Percentiles rank a stretch among this genome's conserved stretches.
Evolutionary conservation across 164 flowering plant genomes (phyloP).

Genomic region (Kingdonia uniflora): DNA sequence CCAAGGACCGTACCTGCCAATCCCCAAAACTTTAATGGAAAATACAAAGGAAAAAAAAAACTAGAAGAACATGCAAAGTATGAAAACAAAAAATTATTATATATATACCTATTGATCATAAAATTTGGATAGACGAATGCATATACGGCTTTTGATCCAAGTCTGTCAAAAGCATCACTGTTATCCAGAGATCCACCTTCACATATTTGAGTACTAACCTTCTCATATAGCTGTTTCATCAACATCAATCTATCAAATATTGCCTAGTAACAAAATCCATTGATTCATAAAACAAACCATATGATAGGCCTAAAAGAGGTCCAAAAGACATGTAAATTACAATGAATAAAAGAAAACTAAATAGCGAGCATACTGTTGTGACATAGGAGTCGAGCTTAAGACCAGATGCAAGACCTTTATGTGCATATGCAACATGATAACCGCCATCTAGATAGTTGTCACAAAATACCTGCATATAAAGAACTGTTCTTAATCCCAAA

Average conservation of each 20-base stretch:
- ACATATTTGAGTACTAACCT: conserved; percentile 79
- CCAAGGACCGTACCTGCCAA: conserved; percentile 90
- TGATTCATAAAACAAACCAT: background rate
- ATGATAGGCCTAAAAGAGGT: background rate
- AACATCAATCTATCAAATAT: conserved; percentile 9
- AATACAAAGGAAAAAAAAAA: background rate
- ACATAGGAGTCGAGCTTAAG: conserved; percentile 74
- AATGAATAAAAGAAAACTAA: conserved; percentile 1
- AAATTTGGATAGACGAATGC: conserved; percentile 92
- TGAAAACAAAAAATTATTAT: background rate
- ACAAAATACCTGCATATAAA: conserved; percentile 58
- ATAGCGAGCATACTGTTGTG: conserved; percentile 39
- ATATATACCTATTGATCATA: conserved; percentile 71
- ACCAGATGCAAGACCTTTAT: conserved; percentile 76
- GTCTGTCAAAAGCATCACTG: conserved; percentile 46
- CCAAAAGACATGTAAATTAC: background rate
- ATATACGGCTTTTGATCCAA: conserved; percentile 74
- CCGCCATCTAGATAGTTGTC: conserved; percentile 95
- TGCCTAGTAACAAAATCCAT: background rate
- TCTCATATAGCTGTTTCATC: conserved; percentile 50
- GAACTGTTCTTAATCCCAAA: background rate
- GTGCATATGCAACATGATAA: conserved; percentile 94
- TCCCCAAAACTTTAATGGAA: background rate
- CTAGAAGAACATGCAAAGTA: background rate
- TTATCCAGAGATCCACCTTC: conserved; percentile 25